Base-by-base conservation (phyloP, 2,329 filamentous ascomycete species). In the Pseudogymnoascus sp. region DNA sequence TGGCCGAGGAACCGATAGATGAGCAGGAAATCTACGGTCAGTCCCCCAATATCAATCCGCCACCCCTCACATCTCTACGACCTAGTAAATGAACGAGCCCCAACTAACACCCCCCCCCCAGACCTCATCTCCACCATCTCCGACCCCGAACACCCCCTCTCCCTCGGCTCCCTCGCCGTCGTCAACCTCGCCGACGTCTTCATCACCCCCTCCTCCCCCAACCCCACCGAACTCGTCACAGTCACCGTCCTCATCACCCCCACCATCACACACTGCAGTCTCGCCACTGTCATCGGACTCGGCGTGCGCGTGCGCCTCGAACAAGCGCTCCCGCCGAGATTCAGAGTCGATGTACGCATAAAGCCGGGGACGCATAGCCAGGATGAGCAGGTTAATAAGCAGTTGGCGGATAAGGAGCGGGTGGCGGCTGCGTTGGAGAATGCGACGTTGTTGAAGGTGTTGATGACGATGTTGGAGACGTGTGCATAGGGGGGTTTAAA, bases 351-450 rank as follows among this genome's bases (percentile, higher is more conserved):
- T 75, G 91, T 97, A 54, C 85, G 88, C 70, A 96, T 97, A 76
- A 97, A 97, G 76, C 89, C 96, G 76, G 93, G 93, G 66, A 95
- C 92, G n/a, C 95, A 97, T 75, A 91, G 86, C 68, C 96, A 96
- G 66, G 93, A 91, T 54, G 92, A 96, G 67, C 92, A 96, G 74
- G 92, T 97, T 62, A 97, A 96, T 78, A 97, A 97, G 80, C 95
- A 99, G 77, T 79, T 99, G 47, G 90, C 87, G 36, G 95, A 99
- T 77, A 99, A 97, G 80, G 95, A 99, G 78, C 83, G 95, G 66
- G 95, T 99, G 51, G 93, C 93, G 1, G 95, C 95, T 8, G 95
- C 95, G 5, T 79, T 97, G 70, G 95, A 97, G 77, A 99, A 99
- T 74, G 90, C 90, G 64, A 96, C 90, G 1, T 79, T 99, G 65